Conservation (phyloP, 352 stramenopile species). For the Phytopythium oedochilum region DNA sequence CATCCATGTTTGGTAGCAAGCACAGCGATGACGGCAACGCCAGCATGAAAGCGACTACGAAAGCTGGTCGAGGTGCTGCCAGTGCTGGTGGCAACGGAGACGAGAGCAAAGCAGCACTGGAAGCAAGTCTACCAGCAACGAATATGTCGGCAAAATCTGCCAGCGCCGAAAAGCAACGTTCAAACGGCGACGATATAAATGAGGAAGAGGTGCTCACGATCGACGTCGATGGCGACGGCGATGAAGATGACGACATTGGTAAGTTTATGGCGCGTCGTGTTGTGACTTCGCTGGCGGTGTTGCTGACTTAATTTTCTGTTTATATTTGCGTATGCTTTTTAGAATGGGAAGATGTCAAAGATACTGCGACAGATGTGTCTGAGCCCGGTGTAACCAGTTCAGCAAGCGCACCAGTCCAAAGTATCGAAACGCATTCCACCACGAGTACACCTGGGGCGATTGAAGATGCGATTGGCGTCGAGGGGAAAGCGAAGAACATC, state of each 20-base stretch:
- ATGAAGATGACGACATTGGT: slow-evolving; percentile 31
- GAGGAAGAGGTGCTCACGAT: not conserved
- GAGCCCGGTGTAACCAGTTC: not conserved
- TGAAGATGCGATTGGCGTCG: not conserved
- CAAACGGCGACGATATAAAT: not conserved
- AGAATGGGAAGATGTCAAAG: slow-evolving; percentile 25
- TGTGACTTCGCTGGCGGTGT: not conserved
- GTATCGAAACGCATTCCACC: not conserved
- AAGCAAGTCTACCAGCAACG: too few relatives aligned
- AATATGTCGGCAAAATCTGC: too few relatives aligned
- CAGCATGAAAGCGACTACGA: too few relatives aligned
- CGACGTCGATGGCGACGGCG: slow-evolving; percentile 20
- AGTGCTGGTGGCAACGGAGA: too few relatives aligned
- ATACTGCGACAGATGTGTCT: not conserved
- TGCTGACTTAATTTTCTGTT: not conserved
- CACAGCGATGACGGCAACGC: not conserved
- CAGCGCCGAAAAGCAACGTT: not conserved
- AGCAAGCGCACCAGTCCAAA: not conserved
- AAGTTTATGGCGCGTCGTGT: not conserved
- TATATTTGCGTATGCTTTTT: not conserved
- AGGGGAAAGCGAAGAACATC: not conserved
- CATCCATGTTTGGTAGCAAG: too few relatives aligned
- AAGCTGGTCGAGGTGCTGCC: too few relatives aligned
- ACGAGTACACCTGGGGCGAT: too few relatives aligned
- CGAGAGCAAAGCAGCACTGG: too few relatives aligned